phyloP scores from a whole-genome alignment of 192 early-diverging fungal species.

The Backusella circina region DNA sequence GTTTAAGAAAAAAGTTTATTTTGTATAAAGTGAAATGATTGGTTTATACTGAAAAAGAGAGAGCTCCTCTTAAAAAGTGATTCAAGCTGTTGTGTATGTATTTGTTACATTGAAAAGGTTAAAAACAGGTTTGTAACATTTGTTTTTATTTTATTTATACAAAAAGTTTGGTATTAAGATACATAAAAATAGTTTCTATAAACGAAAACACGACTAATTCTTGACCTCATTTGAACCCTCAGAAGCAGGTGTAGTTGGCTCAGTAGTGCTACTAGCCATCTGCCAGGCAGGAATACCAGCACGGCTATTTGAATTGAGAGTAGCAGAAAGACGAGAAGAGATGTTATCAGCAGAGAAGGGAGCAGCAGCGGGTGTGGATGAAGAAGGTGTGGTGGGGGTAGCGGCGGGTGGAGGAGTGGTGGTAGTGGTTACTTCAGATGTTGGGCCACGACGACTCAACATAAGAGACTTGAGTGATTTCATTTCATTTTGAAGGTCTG shows the following conservation, averaged over 20 bases:
- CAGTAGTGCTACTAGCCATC: conserved; percentile 35
- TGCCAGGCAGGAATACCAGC: conserved; percentile 65
- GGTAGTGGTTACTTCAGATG: conserved; percentile 35
- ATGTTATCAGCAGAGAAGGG: conserved; percentile 14
- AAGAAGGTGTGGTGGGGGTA: conserved; percentile 23
- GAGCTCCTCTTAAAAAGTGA: too few relatives aligned
- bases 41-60: too few relatives aligned
- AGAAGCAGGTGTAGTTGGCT: not conserved
- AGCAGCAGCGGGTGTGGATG: not conserved
- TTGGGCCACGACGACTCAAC: conserved; percentile 61
- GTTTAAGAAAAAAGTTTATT: too few relatives aligned
- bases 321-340: conserved; percentile 16
- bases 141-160: not conserved
- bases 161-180: not conserved
- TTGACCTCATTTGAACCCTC: not conserved
- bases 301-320: not conserved
- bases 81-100: too few relatives aligned
- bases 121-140: not conserved
- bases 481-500: conserved; percentile 90
- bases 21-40: too few relatives aligned
- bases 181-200: not conserved
- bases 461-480: conserved; percentile 91
- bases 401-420: conserved; percentile 31
- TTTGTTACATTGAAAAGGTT: too few relatives aligned
- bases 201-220: not conserved